Percentiles rank a stretch among this genome's conserved stretches.
Evolutionary conservation across 768 basidiomycete genomes (phyloP).

Genomic region (Trametes villosa): DNA sequence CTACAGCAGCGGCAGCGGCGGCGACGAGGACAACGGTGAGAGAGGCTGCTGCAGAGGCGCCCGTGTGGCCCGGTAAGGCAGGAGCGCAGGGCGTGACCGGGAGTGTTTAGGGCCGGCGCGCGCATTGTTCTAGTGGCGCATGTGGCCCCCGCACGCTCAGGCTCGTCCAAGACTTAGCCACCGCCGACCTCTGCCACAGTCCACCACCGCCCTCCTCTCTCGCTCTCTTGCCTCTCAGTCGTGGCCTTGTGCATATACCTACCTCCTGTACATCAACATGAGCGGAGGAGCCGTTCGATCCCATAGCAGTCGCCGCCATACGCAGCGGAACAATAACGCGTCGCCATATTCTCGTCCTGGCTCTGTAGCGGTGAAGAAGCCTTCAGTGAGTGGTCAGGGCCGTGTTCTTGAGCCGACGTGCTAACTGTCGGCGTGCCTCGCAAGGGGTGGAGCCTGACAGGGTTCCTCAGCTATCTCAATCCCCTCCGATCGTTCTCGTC

Average conservation of each 20-base stretch:
- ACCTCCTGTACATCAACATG: conserved; percentile 9
- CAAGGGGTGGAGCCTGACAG: conserved; percentile 54
- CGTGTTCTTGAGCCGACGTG: conserved; percentile 15
- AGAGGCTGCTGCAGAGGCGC: conserved; percentile 16
- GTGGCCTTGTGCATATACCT: neutral
- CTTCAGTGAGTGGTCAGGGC: conserved; percentile 41
- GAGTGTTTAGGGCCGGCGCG: conserved; percentile 20
- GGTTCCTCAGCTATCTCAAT: conserved; percentile 55
- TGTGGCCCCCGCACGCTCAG: conserved; percentile 14
- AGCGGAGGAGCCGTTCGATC: conserved; percentile 20
- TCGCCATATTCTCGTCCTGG: conserved; percentile 59
- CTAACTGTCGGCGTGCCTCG: conserved; percentile 34
- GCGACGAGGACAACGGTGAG: conserved; percentile 24
- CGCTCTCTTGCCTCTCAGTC: neutral
- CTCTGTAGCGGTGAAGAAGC: conserved; percentile 42
- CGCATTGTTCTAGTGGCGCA: conserved; percentile 8
- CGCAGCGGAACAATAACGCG: conserved; percentile 35
- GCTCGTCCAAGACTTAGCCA: conserved; percentile 10
- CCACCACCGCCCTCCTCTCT: conserved; percentile 2
- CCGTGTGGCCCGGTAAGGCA: conserved; percentile 8
- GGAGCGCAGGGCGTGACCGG: conserved; percentile 23
- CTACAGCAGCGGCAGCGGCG: conserved; percentile 15
- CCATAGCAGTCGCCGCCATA: conserved; percentile 15
- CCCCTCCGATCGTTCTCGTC: conserved; percentile 42
- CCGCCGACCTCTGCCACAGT: conserved; percentile 3